phyloP scores from a whole-genome alignment of 495 filamentous ascomycete genomes.

The Penicillium silybi region DNA sequence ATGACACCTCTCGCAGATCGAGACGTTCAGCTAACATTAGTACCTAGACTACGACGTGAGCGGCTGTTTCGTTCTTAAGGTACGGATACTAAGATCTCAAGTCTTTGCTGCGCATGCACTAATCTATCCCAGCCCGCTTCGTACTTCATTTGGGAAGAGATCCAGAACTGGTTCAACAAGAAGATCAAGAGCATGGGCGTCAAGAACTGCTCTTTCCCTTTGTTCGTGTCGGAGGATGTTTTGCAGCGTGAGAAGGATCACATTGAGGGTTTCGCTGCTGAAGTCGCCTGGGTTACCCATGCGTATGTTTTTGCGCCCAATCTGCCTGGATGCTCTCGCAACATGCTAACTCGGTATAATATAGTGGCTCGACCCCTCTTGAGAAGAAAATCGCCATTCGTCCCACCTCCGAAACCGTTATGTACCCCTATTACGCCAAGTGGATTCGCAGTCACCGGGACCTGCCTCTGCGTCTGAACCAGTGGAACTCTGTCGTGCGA shows the following conservation, averaged over 20 bases:
- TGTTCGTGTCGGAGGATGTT: constrained; percentile 88
- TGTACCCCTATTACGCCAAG: constrained; percentile 94
- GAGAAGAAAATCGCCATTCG: constrained; percentile 95
- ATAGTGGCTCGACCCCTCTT: constrained; percentile 72
- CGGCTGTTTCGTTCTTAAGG: constrained; percentile 91
- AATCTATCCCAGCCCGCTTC: constrained; percentile 53
- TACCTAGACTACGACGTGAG: constrained; percentile 69
- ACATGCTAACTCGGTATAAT: constrained; percentile 21
- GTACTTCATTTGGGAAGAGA: constrained; percentile 89
- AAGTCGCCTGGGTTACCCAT: constrained; percentile 98
- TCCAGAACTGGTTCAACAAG: constrained; percentile 83
- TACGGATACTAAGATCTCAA: constrained; percentile 10
- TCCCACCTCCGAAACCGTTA: constrained; percentile 90
- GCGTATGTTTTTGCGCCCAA: constrained; percentile 50
- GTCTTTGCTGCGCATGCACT: constrained; percentile 1
- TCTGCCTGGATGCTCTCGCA: neutral
- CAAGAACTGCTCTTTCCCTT: constrained; percentile 90
- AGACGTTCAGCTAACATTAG: neutral
- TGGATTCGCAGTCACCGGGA: constrained; percentile 95
- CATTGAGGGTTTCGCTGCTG: constrained; percentile 94
- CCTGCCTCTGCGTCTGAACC: constrained; percentile 86
- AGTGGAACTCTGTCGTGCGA: constrained; percentile 77
- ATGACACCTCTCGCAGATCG: neutral
- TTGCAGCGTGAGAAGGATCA: constrained; percentile 94
- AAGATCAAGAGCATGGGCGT: constrained; percentile 86